Evolutionary conservation across 345 rosid genomes (phyloP).

Genomic region (Euphorbia peplus): DNA sequence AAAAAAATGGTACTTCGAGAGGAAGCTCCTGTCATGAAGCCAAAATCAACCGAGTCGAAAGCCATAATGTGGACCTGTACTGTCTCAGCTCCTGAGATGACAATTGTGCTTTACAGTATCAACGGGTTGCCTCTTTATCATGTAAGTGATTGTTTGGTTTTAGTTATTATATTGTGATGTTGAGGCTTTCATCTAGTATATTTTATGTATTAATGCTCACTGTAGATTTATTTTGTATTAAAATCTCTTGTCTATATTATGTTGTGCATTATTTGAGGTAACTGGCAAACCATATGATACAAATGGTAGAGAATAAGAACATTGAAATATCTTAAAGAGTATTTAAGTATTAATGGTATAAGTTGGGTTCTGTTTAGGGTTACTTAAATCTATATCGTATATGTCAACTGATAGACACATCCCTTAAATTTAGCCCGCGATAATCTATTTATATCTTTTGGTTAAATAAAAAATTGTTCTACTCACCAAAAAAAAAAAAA

Average conservation of each 20-base stretch:
- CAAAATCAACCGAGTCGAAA: constrained; percentile 51
- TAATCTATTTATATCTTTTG: too few species aligned
- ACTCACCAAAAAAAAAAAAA: too few species aligned
- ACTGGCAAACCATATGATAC: neutral
- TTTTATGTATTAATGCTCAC: neutral
- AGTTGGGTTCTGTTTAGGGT: too few species aligned
- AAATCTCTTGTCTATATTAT: neutral
- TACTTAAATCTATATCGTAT: too few species aligned
- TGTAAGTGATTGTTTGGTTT: constrained; percentile 50
- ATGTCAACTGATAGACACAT: too few species aligned
- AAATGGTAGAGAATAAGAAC: neutral
- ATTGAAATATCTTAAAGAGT: neutral
- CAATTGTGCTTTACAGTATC: constrained; percentile 57
- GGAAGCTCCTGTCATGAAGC: constrained; percentile 42
- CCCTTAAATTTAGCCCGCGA: too few species aligned
- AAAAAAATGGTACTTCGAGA: constrained; percentile 66
- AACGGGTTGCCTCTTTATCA: constrained; percentile 69
- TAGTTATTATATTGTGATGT: neutral
- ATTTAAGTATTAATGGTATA: neutral
- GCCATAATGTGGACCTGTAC: constrained; percentile 89
- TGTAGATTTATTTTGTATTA: neutral
- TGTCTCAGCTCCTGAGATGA: constrained; percentile 96
- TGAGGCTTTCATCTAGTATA: constrained; percentile 7
- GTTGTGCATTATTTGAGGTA: neutral
- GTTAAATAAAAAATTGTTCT: too few species aligned